phyloP scores from a whole-genome alignment of 2,329 filamentous ascomycete genomes.

The Cryphonectria parasitica region DNA sequence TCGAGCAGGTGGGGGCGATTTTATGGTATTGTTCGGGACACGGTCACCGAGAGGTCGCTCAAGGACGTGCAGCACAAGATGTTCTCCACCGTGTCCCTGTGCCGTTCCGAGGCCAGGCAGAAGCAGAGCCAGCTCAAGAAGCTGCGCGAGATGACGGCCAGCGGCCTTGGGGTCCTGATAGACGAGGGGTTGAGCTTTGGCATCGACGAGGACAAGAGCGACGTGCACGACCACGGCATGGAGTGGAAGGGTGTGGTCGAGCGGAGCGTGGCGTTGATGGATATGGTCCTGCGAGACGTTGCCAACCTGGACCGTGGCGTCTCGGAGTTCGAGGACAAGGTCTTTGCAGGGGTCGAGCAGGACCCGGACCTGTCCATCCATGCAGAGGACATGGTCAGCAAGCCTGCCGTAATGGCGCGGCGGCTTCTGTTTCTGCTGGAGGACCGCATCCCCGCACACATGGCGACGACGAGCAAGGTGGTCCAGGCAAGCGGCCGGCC shows the following conservation, averaged over 20 bases:
- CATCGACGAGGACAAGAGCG: slow-evolving; percentile 57
- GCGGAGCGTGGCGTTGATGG: slow-evolving; percentile 82
- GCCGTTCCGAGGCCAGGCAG: slow-evolving; percentile 72
- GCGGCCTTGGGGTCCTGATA: slow-evolving; percentile 83
- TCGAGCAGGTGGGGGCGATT: slow-evolving; percentile 68
- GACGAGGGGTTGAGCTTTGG: slow-evolving; percentile 79
- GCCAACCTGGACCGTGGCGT: slow-evolving; percentile 65
- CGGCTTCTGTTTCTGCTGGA: slow-evolving; percentile 72
- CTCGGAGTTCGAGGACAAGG: slow-evolving; percentile 66
- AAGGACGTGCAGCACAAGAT: slow-evolving; percentile 72
- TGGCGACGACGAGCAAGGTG: slow-evolving; percentile 56
- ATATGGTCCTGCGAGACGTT: slow-evolving; percentile 77
- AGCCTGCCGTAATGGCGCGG: slow-evolving; percentile 64
- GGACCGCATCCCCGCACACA: slow-evolving; percentile 69
- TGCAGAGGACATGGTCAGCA: slow-evolving; percentile 50
- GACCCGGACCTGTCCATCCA: slow-evolving; percentile 62
- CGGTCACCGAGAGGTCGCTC: slow-evolving; percentile 73
- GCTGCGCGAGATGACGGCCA: slow-evolving; percentile 79
- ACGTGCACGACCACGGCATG: slow-evolving; percentile 46
- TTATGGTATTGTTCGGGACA: slow-evolving; percentile 78
- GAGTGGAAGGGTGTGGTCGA: slow-evolving; percentile 75
- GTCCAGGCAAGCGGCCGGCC: slow-evolving; percentile 74
- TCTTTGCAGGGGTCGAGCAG: slow-evolving; percentile 65
- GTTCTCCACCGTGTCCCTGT: slow-evolving; percentile 76
- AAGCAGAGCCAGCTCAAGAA: slow-evolving; percentile 75